phyloP scores from a whole-genome alignment of 2,329 filamentous ascomycete genomes.

The Beauveria australis region DNA sequence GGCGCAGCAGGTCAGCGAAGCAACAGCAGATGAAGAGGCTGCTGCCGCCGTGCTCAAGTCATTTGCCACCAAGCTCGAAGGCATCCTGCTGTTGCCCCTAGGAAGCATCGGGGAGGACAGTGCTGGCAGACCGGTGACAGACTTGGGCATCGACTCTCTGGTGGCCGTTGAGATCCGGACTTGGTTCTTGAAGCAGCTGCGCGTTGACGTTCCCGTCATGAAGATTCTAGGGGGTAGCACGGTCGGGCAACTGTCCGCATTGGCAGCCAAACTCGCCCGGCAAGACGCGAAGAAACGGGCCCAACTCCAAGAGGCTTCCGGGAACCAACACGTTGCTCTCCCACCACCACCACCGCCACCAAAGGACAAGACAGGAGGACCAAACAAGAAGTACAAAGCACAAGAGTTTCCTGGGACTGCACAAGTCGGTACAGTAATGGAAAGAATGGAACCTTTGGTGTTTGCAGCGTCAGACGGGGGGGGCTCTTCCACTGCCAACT shows the following conservation, averaged over 20 bases:
- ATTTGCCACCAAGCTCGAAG: background rate
- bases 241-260: background rate
- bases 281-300: background rate
- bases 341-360: too few species aligned
- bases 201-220: conserved; percentile 36
- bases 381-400: background rate
- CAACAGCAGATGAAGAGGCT: background rate
- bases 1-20: background rate
- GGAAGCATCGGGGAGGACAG: background rate
- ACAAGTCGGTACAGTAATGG: too few species aligned
- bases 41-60: background rate
- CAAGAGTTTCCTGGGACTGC: too few species aligned
- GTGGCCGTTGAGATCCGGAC: conserved; percentile 30
- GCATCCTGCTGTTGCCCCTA: background rate
- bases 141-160: conserved; percentile 23
- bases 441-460: background rate
- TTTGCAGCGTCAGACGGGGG: background rate
- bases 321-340: background rate
- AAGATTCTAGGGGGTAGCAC: conserved; percentile 25
- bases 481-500: background rate
- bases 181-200: conserved; percentile 39
- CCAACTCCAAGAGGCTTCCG: background rate
- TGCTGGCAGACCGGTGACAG: background rate
- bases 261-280: background rate
- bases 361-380: background rate